A percentile compares a stretch with the other conserved stretches of the same genome.
Conservation (phyloP, 805 yeast species). For the Yamadazyma endophytica region DNA sequence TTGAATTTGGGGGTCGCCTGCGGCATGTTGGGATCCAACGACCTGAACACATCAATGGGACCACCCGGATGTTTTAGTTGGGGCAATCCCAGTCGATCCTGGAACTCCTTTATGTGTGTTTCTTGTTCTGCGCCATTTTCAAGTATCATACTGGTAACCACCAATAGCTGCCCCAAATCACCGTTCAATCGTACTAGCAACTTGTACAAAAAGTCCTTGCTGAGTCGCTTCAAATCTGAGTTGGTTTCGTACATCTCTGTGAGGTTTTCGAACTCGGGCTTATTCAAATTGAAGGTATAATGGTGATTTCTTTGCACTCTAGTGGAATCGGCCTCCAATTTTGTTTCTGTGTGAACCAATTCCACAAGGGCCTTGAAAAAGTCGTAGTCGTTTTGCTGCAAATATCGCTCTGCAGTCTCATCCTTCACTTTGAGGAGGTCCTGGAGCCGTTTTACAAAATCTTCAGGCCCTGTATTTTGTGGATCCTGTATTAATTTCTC, state of each 20-base stretch:
- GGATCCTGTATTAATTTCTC: neutral
- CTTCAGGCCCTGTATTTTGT: too few species aligned
- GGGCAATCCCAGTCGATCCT: too few species aligned
- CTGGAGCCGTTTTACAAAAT: too few species aligned
- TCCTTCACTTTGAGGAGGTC: too few species aligned
- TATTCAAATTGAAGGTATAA: neutral
- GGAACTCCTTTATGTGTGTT: too few species aligned
- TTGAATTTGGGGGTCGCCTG: too few species aligned
- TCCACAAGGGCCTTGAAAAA: neutral
- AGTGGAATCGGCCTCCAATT: neutral
- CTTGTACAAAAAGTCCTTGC: slow-evolving; percentile 5
- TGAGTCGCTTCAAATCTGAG: neutral
- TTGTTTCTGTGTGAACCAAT: neutral
- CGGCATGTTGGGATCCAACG: too few species aligned
- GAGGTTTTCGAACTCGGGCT: slow-evolving; percentile 2
- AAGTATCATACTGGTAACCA: slow-evolving; percentile 2
- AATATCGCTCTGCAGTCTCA: neutral
- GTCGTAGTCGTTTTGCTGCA: neutral
- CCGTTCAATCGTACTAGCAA: slow-evolving; percentile 7
- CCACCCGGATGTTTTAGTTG: too few species aligned
- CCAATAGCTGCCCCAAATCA: slow-evolving; percentile 4
- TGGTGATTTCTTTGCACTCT: neutral
- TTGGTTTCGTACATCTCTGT: slow-evolving; percentile 2
- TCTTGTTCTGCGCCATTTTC: slow-evolving; percentile 3
- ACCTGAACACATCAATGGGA: too few species aligned